Evolutionary conservation across 306 rosid genomes (phyloP).

Genomic region (Citrullus amarus): DNA sequence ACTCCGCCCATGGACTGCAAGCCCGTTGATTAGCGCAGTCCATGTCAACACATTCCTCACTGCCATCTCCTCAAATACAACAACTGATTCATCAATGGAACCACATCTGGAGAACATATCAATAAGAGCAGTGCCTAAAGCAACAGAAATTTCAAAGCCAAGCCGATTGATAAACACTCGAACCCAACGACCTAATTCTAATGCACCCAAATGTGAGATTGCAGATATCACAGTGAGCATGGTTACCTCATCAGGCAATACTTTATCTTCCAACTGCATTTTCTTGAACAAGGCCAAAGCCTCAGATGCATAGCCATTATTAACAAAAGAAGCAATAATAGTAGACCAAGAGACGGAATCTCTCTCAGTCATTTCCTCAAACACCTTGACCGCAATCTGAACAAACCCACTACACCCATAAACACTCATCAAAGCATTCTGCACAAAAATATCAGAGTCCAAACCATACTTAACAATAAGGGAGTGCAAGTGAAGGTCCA

Average conservation of each 20-base stretch:
- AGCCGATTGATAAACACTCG: constrained; percentile 20
- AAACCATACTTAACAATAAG: constrained; percentile 38
- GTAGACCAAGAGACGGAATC: constrained; percentile 58
- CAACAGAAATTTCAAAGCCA: constrained; percentile 22
- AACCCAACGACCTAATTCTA: constrained; percentile 50
- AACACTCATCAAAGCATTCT: constrained; percentile 27
- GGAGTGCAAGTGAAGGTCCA: constrained; percentile 20
- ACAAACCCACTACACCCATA: constrained; percentile 28
- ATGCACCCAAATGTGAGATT: constrained; percentile 36
- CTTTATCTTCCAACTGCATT: constrained; percentile 36
- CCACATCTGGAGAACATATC: constrained; percentile 60
- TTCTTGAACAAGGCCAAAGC: constrained; percentile 30
- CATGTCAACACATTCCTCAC: constrained; percentile 35
- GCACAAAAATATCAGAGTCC: constrained; percentile 27
- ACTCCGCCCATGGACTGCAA: constrained; percentile 42
- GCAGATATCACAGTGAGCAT: constrained; percentile 43
- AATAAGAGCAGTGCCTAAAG: constrained; percentile 45
- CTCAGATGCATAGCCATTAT: constrained; percentile 24
- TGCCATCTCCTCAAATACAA: constrained; percentile 39
- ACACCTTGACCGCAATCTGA: constrained; percentile 24
- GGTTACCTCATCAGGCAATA: constrained; percentile 24
- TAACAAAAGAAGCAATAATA: constrained; percentile 26
- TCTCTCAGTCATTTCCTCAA: constrained; percentile 29
- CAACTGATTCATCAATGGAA: constrained; percentile 30
- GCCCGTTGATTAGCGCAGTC: constrained; percentile 39